Base-by-base conservation (phyloP, 2,329 filamentous ascomycete genomes). In the Blastomyces emzantsi region DNA sequence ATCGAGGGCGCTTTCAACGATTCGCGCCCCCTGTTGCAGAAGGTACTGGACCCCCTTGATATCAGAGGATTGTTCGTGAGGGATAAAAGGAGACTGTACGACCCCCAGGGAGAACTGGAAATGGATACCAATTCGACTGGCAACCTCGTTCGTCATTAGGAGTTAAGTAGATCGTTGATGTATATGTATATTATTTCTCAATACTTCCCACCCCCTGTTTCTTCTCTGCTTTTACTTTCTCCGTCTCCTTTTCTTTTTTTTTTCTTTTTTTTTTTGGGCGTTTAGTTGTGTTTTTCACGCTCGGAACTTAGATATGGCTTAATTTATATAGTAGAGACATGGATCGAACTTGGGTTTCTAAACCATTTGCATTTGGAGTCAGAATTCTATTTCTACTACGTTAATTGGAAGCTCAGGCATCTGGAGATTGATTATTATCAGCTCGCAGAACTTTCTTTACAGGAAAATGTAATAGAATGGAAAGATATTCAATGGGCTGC, bases 31-130 rank as follows among this genome's bases (percentile, higher is more conserved):
- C 28, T 63, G 15, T 25, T n/a, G 47, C 57, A 61, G 54, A 65
- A 63, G 25, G 61, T 65, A 3, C 25, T 63, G 9, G 64, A 65
- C 36, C 62, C 64, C 8, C 55, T 65, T 7, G 64, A 65, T 62
- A 47, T 65, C 25, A 63, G 25, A 52, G 64, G 64, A 15, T 45
- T 65, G 52, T 61, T 65, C 33, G 51, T 33, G 3, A 57, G 54
- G 39, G 52, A 61, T 15, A 43, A 63, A 39, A 43, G 13, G 6
- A 49, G 19, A 33, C 5, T 6, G 25, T 36, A 60, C 6, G 57
- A 60, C 1, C 57, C 57, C 28, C 15, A n/a, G 6, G 57, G 0
- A n/a, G 25, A n/a, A 2, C 15, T 60, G 28, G 57, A 60, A 13
- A 60, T 45, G 56, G 41, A 47, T 33, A 13, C 7, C 28, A 17